Conservation (phyloP, 345 rosid species). For the Citrus mangshanensis region DNA sequence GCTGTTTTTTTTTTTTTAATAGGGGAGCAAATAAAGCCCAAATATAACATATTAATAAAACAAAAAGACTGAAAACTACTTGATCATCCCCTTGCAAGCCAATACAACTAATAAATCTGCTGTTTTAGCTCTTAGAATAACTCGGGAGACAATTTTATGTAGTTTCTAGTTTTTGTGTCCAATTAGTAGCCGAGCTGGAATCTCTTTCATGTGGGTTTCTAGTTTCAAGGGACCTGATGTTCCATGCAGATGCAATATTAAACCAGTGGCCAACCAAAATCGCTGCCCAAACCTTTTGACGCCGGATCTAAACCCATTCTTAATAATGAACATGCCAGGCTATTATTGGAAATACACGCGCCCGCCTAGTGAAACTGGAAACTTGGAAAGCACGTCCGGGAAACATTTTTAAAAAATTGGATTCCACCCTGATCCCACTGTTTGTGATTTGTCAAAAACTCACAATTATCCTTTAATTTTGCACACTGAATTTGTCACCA, state of each 20-base stretch:
- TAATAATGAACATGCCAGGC: neutral
- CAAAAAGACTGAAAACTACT: too few relatives aligned
- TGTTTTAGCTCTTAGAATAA: neutral
- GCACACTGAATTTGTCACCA: neutral
- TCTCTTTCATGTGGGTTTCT: neutral
- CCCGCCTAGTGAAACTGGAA: neutral
- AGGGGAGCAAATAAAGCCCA: too few relatives aligned
- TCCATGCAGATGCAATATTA: too few relatives aligned
- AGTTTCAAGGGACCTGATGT: neutral
- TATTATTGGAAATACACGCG: neutral
- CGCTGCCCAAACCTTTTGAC: too few relatives aligned
- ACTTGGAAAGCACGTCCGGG: neutral
- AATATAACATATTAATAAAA: too few relatives aligned
- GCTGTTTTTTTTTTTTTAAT: too few relatives aligned
- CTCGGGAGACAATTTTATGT: neutral
- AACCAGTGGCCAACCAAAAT: too few relatives aligned
- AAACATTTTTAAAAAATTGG: too few relatives aligned
- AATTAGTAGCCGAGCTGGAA: neutral
- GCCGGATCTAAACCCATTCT: neutral
- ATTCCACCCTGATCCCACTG: neutral
- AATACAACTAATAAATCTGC: neutral
- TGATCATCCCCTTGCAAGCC: too few relatives aligned
- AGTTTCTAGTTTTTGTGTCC: neutral
- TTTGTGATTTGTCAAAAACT: neutral
- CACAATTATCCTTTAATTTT: neutral